phyloP scores from a whole-genome alignment of 441 rosid genomes.

The Croton setiger region DNA sequence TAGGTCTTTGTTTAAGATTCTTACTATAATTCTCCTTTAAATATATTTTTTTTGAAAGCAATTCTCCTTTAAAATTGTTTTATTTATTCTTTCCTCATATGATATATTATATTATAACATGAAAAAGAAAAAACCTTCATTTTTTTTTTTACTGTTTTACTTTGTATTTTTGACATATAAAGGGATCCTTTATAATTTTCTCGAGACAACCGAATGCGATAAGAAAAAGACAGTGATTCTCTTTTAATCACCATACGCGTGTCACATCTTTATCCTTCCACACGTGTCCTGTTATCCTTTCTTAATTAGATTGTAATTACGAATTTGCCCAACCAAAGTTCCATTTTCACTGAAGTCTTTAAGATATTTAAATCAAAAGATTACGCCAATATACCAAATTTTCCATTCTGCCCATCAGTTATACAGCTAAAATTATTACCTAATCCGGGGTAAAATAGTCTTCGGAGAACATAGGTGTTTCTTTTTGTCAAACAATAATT shows the following conservation, averaged over 20 bases:
- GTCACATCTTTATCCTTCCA: neutral
- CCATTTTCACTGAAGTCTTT: too few relatives aligned
- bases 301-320: neutral
- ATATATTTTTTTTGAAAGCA: too few relatives aligned
- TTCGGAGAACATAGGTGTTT: neutral
- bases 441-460: neutral
- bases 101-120: too few relatives aligned
- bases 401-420: neutral
- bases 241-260: conserved; percentile 25
- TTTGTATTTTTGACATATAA: neutral
- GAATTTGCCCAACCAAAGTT: conserved; percentile 1
- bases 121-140: neutral
- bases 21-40: too few relatives aligned
- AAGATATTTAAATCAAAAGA: neutral
- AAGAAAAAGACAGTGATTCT: conserved; percentile 19
- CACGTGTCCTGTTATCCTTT: conserved; percentile 16
- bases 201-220: conserved; percentile 22
- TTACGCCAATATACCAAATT: neutral
- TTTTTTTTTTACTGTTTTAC: neutral
- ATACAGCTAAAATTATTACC: too few relatives aligned
- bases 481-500: too few relatives aligned
- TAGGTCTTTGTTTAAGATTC: too few relatives aligned
- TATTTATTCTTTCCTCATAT: too few relatives aligned
- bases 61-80: too few relatives aligned
- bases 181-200: conserved; percentile 3